Evolutionary conservation across 2,329 filamentous ascomycete genomes (phyloP).

Genomic region (Xylaria sp.): DNA sequence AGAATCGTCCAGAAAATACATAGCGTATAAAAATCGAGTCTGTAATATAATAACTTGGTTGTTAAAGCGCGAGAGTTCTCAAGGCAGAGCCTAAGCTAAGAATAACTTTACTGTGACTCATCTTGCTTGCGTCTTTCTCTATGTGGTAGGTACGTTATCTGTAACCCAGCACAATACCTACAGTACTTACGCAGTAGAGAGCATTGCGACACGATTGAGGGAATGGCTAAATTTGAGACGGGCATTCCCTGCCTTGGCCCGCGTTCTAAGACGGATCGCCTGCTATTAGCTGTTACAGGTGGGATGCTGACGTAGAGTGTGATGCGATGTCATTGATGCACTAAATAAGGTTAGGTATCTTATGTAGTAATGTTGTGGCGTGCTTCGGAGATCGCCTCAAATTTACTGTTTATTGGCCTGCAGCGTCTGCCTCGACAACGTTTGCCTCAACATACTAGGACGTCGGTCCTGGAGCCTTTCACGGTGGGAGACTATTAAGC

Average conservation of each 20-base stretch:
- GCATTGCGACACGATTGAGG: not conserved
- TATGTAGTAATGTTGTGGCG: conserved; percentile 17
- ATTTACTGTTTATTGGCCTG: conserved; percentile 18
- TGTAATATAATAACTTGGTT: no score
- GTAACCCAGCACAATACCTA: conserved; percentile 3
- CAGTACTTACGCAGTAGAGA: not conserved
- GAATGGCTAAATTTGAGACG: conserved; percentile 17
- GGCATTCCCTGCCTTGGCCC: conserved; percentile 19
- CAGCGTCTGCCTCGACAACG: not conserved
- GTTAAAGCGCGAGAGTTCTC: no score
- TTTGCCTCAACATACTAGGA: not conserved
- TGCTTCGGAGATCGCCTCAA: conserved; percentile 18
- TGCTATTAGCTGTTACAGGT: conserved; percentile 8
- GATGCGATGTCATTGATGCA: conserved; percentile 26
- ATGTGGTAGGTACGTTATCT: conserved; percentile 1
- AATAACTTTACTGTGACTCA: no score
- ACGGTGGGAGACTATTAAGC: not conserved
- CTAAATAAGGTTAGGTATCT: conserved; percentile 1
- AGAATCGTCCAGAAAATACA: not conserved
- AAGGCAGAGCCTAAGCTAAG: no score
- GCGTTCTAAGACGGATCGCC: conserved; percentile 16
- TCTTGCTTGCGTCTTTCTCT: no score
- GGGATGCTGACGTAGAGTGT: conserved; percentile 27
- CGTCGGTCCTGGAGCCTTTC: not conserved
- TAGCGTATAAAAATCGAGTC: no score